Percentiles rank a stretch among this genome's conserved stretches.
Conservation (phyloP, 1,139 yeast species). For the Nakaseomyces sp. region DNA sequence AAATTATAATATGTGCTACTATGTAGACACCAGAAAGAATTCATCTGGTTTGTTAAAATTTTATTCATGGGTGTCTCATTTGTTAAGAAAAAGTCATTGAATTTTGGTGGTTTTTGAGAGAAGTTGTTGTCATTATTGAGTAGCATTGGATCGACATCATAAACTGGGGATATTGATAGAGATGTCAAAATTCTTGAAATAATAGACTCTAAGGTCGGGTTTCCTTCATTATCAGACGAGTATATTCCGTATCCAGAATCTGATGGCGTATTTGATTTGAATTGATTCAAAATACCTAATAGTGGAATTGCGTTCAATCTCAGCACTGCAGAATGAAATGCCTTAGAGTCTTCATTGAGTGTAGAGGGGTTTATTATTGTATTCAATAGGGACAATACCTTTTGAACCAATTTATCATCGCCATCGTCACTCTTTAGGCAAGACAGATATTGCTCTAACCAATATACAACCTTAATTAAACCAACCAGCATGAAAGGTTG, state of each 20-base stretch:
- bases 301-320: slow-evolving; percentile 25
- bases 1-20: slow-evolving; percentile 31
- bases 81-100: slow-evolving; percentile 20
- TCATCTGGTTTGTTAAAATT: slow-evolving; percentile 29
- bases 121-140: slow-evolving; percentile 20
- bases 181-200: slow-evolving; percentile 21
- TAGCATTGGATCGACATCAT: slow-evolving; percentile 26
- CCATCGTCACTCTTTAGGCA: slow-evolving; percentile 17
- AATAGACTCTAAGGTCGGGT: slow-evolving; percentile 22
- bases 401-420: slow-evolving; percentile 17
- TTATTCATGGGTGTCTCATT: slow-evolving; percentile 28
- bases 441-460: slow-evolving; percentile 26
- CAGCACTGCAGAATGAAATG: slow-evolving; percentile 25
- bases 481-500: slow-evolving; percentile 43
- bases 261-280: slow-evolving; percentile 14
- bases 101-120: slow-evolving; percentile 25
- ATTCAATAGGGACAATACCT: slow-evolving; percentile 21
- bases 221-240: slow-evolving; percentile 26
- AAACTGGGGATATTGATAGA: slow-evolving; percentile 22
- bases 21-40: slow-evolving; percentile 32
- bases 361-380: slow-evolving; percentile 24
- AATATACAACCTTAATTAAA: slow-evolving; percentile 25
- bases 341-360: slow-evolving; percentile 27
- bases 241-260: slow-evolving; percentile 28
- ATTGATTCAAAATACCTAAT: slow-evolving; percentile 21